Evolutionary conservation across 75 land plant species (phyloP), one percentile per base, ranked within the genome.

Genomic region (Cunninghamia lanceolata): DNA sequence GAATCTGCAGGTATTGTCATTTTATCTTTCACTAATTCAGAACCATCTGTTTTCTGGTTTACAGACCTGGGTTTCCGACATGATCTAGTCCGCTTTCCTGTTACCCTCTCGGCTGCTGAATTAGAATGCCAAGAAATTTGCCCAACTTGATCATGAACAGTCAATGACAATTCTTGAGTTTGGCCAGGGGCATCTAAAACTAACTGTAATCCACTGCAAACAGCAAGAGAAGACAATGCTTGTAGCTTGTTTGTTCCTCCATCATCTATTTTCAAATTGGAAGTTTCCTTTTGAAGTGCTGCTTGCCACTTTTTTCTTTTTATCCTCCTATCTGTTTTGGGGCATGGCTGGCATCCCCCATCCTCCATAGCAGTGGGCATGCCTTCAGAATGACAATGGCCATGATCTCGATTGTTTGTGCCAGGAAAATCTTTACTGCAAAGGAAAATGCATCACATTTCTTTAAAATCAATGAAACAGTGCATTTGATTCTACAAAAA

Each of bases 311-410:
- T 80, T 40, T 80, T 80, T 13, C 50, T 28, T 40, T 45, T 80
- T 80, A 11, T n/a, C 50, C 82, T 80, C 82, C 30, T 80, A 10
- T 45, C 82, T 80, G 82, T 45, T 45, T 32, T 73, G 75, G 75
- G 36, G n/a, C 75, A 34, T 73, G 75, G 34, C 34, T 73, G 75
- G 34, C 32, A 34, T 34, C 34, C 75, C 38, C 75, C 36, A 73
- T 73, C 36, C 38, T 32, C 38, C 75, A 34, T 32, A 32, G 75
- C 75, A 73, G 75, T 73, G 75, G 75, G 36, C 11, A 73, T 34
- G 36, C 75, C 75, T 32, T 30, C 75, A 32, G 75, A 34, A 34
- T 32, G 36, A 25, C 75, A 32, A 13, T 73, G 36, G 13, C 32
- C 32, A 42, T 43, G 2, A 8, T 79, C 14, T 28, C 10, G n/a